phyloP scores from a whole-genome alignment of 805 yeast species.

The Metschnikowia hibisci region DNA sequence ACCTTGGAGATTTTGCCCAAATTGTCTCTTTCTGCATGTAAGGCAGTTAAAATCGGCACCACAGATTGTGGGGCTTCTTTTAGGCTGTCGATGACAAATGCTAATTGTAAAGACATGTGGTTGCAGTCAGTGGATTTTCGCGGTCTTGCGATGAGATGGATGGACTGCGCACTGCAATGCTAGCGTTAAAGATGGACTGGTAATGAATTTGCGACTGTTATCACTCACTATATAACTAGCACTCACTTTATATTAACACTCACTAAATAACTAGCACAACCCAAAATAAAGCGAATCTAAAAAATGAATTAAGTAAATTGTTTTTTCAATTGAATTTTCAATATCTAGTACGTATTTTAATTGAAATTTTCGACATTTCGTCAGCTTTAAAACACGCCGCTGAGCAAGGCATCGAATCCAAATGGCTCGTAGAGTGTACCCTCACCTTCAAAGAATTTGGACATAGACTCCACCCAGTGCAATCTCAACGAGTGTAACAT shows the following conservation, averaged over 20 bases:
- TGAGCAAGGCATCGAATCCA: conserved; percentile 42
- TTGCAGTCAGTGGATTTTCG: conserved; percentile 1
- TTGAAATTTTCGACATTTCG: background rate
- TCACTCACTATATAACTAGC: too few species aligned
- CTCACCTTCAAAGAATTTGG: conserved; percentile 96
- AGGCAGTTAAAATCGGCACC: conserved; percentile 30
- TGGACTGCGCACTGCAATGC: too few species aligned
- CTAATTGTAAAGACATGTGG: conserved; percentile 23
- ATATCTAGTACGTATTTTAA: too few species aligned
- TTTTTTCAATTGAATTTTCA: background rate
- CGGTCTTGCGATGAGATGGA: background rate
- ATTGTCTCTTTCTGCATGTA: conserved; percentile 26
- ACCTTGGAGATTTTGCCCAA: conserved; percentile 44
- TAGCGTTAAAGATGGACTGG: too few species aligned
- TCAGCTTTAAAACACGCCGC: conserved; percentile 10
- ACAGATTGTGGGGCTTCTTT: conserved; percentile 22
- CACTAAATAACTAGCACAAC: too few species aligned
- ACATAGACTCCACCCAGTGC: conserved; percentile 99
- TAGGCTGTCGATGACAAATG: conserved; percentile 25
- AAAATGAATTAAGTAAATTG: background rate
- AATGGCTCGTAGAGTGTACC: conserved; percentile 92
- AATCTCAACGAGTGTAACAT: conserved; percentile 97
- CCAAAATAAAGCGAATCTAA: too few species aligned
- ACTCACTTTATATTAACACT: too few species aligned
- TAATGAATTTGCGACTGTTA: too few species aligned